Evolutionary conservation across 1,284 basidiomycete genomes (phyloP), one percentile per base, ranked within the genome.

Genomic region (Sanghuangporus baumii): DNA sequence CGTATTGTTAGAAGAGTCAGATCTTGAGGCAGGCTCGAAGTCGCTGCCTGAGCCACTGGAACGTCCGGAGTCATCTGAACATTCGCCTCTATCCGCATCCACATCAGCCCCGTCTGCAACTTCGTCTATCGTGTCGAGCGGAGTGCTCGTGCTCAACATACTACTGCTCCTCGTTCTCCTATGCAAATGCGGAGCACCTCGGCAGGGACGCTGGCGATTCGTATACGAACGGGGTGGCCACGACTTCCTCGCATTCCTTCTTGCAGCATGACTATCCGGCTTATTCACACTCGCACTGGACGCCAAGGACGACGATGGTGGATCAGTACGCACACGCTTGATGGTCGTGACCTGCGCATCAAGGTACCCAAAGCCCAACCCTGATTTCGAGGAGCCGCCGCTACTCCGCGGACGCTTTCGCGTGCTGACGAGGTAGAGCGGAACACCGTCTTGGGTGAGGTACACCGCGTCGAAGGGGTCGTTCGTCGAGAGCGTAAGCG

Each of bases 381-480:
- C 16, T 18, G 43, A 3, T 18, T 18, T 18, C 20, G 43, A 46
- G n/a, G 40, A 41, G 40, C 40, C n/a, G 12, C 40, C 20, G 43
- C 11, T 46, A 46, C 43, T 11, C 7, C 43, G 43, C 5, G 20
- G n/a, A 26, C 8, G 31, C 43, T 47, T 60, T 0, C 40, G 50
- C 16, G 59, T 60, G 31, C n/a, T 41, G 26, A 60, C 38, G 23
- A 38, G 59, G 31, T 60, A 60, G 14, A 52, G 59, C 20, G 59
- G 59, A n/a, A 26, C 59, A 6, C 59, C 59, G 31, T 60, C 51
- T 14, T n/a, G 14, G 1, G 38, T 55, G 48, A 43, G 47, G 52
- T 54, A 60, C 37, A 16, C 40, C 52, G 59, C 59, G n/a, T 60
- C 51, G 26, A 52, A 50, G 20, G 59, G 59, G 40, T 60, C 51